Percentiles rank a stretch among this genome's conserved stretches.
Conservation (phyloP, 805 yeast species). For the Nakazawaea ambrosiae region DNA sequence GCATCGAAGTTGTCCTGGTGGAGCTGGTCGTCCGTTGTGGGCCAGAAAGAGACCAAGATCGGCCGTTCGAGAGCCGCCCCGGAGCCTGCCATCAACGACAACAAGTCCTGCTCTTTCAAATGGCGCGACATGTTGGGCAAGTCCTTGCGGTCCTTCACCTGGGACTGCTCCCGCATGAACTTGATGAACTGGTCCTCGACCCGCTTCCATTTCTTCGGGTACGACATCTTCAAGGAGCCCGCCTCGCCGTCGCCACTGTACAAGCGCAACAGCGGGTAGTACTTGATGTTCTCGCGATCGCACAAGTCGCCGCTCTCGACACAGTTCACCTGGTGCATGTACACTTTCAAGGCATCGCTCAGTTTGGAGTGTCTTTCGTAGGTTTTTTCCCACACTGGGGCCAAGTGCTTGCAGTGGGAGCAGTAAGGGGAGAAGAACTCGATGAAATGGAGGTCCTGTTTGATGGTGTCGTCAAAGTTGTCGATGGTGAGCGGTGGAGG, state of each 20-base stretch:
- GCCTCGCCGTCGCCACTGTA: conserved; percentile 51
- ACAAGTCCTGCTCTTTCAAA: conserved; percentile 31
- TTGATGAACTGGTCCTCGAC: conserved; percentile 41
- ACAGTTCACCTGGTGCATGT: conserved; percentile 79
- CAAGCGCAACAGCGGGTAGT: conserved; percentile 67
- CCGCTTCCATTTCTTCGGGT: conserved; percentile 39
- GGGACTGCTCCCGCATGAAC: conserved; percentile 48
- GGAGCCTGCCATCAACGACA: conserved; percentile 46
- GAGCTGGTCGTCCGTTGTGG: conserved; percentile 39
- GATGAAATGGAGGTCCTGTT: conserved; percentile 59
- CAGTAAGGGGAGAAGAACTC: conserved; percentile 93
- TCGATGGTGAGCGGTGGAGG: conserved; percentile 47
- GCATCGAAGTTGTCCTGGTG: conserved; percentile 24
- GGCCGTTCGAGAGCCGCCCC: conserved; percentile 42
- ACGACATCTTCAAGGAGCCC: conserved; percentile 31
- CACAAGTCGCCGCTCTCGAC: conserved; percentile 84
- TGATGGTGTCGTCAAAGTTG: conserved; percentile 43
- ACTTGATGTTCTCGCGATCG: conserved; percentile 48
- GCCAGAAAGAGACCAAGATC: conserved; percentile 59
- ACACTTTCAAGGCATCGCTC: conserved; percentile 35
- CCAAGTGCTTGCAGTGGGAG: conserved; percentile 68
- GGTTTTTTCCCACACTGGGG: conserved; percentile 77
- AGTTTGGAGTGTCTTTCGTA: conserved; percentile 42
- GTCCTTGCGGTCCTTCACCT: conserved; percentile 10
- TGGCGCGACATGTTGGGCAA: conserved; percentile 8